Evolutionary conservation across 2,329 filamentous ascomycete species (phyloP).

Genomic region (Ceratocystis colombiana): DNA sequence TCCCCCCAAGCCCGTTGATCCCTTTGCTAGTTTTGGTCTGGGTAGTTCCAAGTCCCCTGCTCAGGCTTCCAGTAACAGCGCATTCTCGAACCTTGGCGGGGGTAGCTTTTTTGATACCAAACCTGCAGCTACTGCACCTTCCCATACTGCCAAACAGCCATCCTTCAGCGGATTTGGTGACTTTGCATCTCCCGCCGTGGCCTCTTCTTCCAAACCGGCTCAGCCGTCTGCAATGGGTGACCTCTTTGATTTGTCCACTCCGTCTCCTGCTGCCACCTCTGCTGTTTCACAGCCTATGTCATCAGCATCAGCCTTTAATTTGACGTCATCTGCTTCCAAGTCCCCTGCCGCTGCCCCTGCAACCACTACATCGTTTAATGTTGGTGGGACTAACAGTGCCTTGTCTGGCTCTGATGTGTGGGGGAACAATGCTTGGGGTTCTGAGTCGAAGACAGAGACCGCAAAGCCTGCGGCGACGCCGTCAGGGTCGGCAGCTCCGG

Average conservation of each 20-base stretch:
- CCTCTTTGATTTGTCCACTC: slow-evolving; percentile 65
- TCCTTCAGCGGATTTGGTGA: slow-evolving; percentile 53
- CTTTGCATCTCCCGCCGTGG: slow-evolving; percentile 46
- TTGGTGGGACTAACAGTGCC: slow-evolving; percentile 35
- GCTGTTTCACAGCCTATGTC: slow-evolving; percentile 35
- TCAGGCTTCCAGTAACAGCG: slow-evolving; percentile 33
- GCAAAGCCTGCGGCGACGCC: slow-evolving; percentile 41
- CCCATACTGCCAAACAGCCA: slow-evolving; percentile 40
- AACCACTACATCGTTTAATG: slow-evolving; percentile 27
- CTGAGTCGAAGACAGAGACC: slow-evolving; percentile 41
- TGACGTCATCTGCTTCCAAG: slow-evolving; percentile 43
- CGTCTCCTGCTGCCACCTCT: slow-evolving; percentile 39
- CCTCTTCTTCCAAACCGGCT: slow-evolving; percentile 36
- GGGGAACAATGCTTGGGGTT: slow-evolving; percentile 77
- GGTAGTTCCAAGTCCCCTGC: slow-evolving; percentile 32
- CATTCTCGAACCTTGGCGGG: slow-evolving; percentile 51
- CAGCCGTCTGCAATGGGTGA: slow-evolving; percentile 58
- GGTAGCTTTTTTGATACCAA: slow-evolving; percentile 76
- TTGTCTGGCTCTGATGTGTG: slow-evolving; percentile 60
- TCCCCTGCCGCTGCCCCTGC: slow-evolving; percentile 33
- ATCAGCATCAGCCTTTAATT: slow-evolving; percentile 68
- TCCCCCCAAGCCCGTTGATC: slow-evolving; percentile 40
- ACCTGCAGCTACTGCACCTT: slow-evolving; percentile 36
- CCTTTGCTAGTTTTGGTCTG: slow-evolving; percentile 53
- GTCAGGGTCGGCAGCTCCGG: slow-evolving; percentile 31